Evolutionary conservation across 1,284 basidiomycete species (phyloP).

Genomic region (Rhodofomes roseus): DNA sequence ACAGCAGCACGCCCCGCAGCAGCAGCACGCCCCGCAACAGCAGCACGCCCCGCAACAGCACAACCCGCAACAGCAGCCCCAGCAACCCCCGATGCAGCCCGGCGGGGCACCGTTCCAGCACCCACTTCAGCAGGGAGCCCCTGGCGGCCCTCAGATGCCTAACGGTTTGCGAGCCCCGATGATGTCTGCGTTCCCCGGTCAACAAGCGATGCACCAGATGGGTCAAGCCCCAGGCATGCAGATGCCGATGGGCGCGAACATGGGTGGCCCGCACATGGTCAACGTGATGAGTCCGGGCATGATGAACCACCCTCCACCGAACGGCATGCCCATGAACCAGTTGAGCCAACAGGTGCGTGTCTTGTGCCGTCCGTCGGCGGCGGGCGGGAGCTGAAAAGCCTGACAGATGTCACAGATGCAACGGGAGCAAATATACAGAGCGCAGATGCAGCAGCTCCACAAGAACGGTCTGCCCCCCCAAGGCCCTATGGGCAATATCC

Average conservation of each 20-base stretch:
- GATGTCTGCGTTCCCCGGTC: slow-evolving; percentile 32
- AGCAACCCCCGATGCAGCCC: slow-evolving; percentile 26
- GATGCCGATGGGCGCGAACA: slow-evolving; percentile 21
- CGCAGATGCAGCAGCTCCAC: slow-evolving; percentile 34
- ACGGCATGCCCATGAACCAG: slow-evolving; percentile 31
- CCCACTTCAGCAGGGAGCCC: slow-evolving; percentile 16
- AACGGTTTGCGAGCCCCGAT: slow-evolving; percentile 23
- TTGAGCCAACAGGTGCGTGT: slow-evolving; percentile 31
- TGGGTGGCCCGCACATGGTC: slow-evolving; percentile 20
- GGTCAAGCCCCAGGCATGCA: slow-evolving; percentile 28
- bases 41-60: not conserved
- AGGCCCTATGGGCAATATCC: slow-evolving; percentile 13
- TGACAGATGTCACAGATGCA: slow-evolving; percentile 19
- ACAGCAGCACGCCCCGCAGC: slow-evolving; percentile 17
- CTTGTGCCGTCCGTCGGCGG: not conserved
- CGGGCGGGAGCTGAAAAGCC: not conserved
- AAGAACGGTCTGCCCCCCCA: slow-evolving; percentile 25
- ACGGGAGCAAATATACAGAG: slow-evolving; percentile 27
- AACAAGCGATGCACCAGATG: slow-evolving; percentile 29
- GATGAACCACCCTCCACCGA: slow-evolving; percentile 19
- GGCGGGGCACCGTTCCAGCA: slow-evolving; percentile 21
- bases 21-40: slow-evolving; percentile 14
- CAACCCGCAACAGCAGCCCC: slow-evolving; percentile 11
- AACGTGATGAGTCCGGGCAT: slow-evolving; percentile 26
- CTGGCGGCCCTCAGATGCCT: slow-evolving; percentile 17